phyloP scores from a whole-genome alignment of 306 rosid species.

The Biancaea sappan region DNA sequence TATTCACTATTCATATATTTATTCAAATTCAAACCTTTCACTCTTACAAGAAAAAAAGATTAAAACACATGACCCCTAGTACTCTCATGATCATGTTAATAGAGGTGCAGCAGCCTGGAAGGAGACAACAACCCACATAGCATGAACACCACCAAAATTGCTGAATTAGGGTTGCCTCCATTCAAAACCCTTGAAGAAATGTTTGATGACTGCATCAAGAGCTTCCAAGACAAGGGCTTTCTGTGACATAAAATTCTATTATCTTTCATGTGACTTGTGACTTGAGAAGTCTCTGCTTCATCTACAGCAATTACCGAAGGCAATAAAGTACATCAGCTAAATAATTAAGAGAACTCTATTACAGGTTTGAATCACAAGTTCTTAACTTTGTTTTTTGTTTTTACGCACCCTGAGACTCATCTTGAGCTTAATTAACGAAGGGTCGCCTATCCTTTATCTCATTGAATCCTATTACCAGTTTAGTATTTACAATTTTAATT shows the following conservation, averaged over 20 bases:
- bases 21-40: no score
- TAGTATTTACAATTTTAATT: no score
- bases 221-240: slow-evolving; percentile 69
- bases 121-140: slow-evolving; percentile 70
- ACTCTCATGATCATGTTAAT: neutral
- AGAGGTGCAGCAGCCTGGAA: slow-evolving; percentile 56
- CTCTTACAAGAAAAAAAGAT: no score
- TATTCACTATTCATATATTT: no score
- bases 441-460: no score
- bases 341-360: no score
- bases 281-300: neutral
- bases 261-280: neutral
- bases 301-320: neutral
- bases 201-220: slow-evolving; percentile 85
- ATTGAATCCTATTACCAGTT: no score
- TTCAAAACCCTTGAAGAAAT: slow-evolving; percentile 70
- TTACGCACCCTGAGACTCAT: no score
- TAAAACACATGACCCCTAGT: no score
- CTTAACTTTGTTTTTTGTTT: no score
- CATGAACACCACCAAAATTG: slow-evolving; percentile 74
- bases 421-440: no score
- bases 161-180: slow-evolving; percentile 64
- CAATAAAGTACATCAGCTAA: neutral
- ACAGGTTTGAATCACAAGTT: no score
- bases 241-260: slow-evolving; percentile 26